Base-by-base conservation (phyloP, 106 monocot genomes). In the Acorus gramineus region DNA sequence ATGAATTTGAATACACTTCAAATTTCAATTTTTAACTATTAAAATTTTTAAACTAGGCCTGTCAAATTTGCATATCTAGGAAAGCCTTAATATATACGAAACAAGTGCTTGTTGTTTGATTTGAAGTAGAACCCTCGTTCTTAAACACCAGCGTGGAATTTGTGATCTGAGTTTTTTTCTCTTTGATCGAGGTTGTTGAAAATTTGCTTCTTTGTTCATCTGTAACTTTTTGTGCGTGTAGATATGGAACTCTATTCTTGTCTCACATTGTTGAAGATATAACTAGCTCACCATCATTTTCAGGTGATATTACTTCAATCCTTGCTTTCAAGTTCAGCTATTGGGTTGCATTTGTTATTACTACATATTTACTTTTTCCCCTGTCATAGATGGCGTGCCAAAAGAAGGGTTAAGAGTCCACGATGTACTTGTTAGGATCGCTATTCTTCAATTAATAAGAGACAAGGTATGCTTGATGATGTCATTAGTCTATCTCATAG, bases 221-320 rank as follows among this genome's bases (percentile, higher is more conserved):
- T 54, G 44, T 53, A 5, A 46, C 9, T 49, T 64, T 50, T 49
- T 65, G 49, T 57, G 8, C 9, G 28, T 28, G 64, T 78, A 98
- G 98, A 66, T 98, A 98, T 80, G 87, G 85, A 57, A 70, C 65
- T 45, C 81, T 85, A 59, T 90, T 98, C 73, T 88, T 98, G 91
- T 63, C 62, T 48, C 98, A 98, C 64, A 71, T 98, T 65, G 64
- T 71, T 52, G 98, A 98, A 58, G 85, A 71, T 8, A 61, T 75
- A 53, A 79, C 74, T 56, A 83, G 92, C 61, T 77, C 81, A 28
- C 75, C 70, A 10, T 69, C 65, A 52, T 98, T 92, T 80, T 85
- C 83, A 73, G 98, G 98, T 92, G 68, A 73, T 52, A 3, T 28
- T 44, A 60, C 10, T 8, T 10, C 46, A 6, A 49, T 44, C 14